Percentiles rank a stretch among this genome's conserved stretches.
Evolutionary conservation across 78 protist species (phyloP).

Genomic region (Acrasis kona): DNA sequence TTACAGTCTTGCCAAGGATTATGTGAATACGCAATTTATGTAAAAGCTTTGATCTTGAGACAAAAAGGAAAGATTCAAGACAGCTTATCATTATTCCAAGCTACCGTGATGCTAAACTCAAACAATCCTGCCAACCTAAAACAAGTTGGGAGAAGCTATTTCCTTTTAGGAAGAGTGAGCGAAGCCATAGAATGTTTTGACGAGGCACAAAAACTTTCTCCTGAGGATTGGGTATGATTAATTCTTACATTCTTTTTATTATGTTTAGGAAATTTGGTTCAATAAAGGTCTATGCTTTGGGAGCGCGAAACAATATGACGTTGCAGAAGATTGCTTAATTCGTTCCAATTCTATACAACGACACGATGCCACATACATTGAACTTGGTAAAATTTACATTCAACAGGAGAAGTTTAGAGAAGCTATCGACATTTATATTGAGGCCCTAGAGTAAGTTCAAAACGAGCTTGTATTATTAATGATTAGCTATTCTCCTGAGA

Average conservation of each 20-base stretch:
- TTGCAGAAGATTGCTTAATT: conserved; percentile 34
- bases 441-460: conserved; percentile 54
- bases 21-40: conserved; percentile 50
- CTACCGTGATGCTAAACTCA: conserved; percentile 43
- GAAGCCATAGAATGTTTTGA: conserved; percentile 49
- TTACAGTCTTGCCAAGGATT: conserved; percentile 6
- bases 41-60: conserved; percentile 59
- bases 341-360: conserved; percentile 24
- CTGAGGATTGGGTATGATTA: conserved; percentile 33
- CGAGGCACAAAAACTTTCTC: conserved; percentile 20
- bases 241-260: not conserved
- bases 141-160: conserved; percentile 58
- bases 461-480: no score
- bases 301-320: conserved; percentile 20
- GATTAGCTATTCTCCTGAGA: conserved; percentile 64
- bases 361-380: conserved; percentile 55
- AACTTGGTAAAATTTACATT: conserved; percentile 31
- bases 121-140: conserved; percentile 44
- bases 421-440: conserved; percentile 27
- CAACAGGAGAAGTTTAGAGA: conserved; percentile 21
- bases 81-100: conserved; percentile 54
- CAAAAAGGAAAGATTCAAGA: conserved; percentile 59
- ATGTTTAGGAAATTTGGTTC: conserved; percentile 44
- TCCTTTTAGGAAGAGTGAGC: conserved; percentile 55
- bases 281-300: conserved; percentile 56